A percentile compares a stretch with the other conserved stretches of the same genome.
These are phyloP conservation scores for Erucastrum elatum DNA, from an alignment of 345 rosid species.

Conservation along the genomic window DNA sequence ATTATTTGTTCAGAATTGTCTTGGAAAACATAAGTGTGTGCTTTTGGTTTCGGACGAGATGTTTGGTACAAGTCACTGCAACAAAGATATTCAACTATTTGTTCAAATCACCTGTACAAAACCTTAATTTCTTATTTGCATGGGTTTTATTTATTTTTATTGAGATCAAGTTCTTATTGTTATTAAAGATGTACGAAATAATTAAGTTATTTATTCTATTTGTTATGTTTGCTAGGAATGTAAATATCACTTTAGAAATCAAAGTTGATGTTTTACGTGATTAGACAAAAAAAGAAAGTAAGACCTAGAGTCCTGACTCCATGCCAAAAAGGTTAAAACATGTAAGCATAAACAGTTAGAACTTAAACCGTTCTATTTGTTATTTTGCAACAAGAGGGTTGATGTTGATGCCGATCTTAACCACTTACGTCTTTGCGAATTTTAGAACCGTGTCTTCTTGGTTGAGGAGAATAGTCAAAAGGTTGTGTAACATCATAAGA, in stretches of 20 bases:
- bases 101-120: constrained; percentile 6
- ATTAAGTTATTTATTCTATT: neutral
- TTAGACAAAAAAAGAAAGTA: too few relatives aligned
- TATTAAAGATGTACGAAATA: neutral
- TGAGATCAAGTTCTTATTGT: neutral
- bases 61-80: constrained; percentile 27
- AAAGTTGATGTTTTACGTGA: too few relatives aligned
- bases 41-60: constrained; percentile 22
- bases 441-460: neutral
- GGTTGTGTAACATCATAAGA: too few relatives aligned
- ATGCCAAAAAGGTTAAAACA: too few relatives aligned
- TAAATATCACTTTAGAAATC: too few relatives aligned
- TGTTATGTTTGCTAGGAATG: neutral
- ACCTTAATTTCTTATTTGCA: constrained; percentile 3
- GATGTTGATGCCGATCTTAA: neutral
- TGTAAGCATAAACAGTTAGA: too few relatives aligned
- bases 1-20: constrained; percentile 26
- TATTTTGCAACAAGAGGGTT: neutral
- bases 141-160: neutral
- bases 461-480: too few relatives aligned
- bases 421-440: neutral
- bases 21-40: constrained; percentile 8
- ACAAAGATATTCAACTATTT: neutral
- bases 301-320: too few relatives aligned
- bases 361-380: too few relatives aligned